Evolutionary conservation across 108 stramenopile species (phyloP).

Genomic region (Bacterosira constricta): DNA sequence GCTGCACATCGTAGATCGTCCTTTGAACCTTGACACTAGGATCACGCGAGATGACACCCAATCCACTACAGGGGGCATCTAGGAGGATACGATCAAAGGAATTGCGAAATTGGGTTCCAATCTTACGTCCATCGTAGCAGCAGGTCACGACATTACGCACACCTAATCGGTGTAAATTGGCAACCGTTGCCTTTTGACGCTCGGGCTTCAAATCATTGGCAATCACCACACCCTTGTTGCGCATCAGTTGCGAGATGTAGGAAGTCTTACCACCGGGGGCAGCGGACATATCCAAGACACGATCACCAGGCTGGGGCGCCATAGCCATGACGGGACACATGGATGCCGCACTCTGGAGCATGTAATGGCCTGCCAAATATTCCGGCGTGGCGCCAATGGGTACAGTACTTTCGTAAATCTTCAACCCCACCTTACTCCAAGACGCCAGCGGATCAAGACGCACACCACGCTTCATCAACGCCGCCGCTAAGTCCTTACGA

Average conservation of each 20-base stretch:
- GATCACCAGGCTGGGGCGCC: slow-evolving; percentile 92
- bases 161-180: slow-evolving; percentile 97
- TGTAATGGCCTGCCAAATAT: slow-evolving; percentile 98
- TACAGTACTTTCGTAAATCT: slow-evolving; percentile 95
- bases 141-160: slow-evolving; percentile 94
- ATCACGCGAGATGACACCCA: slow-evolving; percentile 98
- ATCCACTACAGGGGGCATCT: slow-evolving; percentile 98
- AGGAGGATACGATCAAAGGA: slow-evolving; percentile 95
- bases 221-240: slow-evolving; percentile 93
- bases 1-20: slow-evolving; percentile 90
- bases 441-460: slow-evolving; percentile 94
- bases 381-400: slow-evolving; percentile 99
- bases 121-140: slow-evolving; percentile 92
- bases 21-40: slow-evolving; percentile 97
- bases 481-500: slow-evolving; percentile 95
- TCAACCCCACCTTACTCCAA: slow-evolving; percentile 99
- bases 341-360: slow-evolving; percentile 98
- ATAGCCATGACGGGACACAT: slow-evolving; percentile 98
- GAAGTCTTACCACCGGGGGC: slow-evolving; percentile 99
- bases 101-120: slow-evolving; percentile 84
- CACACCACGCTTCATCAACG: slow-evolving; percentile 97
- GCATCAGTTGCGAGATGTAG: slow-evolving; percentile 97
- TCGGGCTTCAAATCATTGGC: slow-evolving; percentile 96
- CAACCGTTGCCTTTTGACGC: slow-evolving; percentile 97
- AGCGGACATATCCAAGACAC: slow-evolving; percentile 95